These are phyloP conservation scores for Ustilago bromivora DNA, from an alignment of 1,284 basidiomycete genomes.

Conservation along the genomic window DNA sequence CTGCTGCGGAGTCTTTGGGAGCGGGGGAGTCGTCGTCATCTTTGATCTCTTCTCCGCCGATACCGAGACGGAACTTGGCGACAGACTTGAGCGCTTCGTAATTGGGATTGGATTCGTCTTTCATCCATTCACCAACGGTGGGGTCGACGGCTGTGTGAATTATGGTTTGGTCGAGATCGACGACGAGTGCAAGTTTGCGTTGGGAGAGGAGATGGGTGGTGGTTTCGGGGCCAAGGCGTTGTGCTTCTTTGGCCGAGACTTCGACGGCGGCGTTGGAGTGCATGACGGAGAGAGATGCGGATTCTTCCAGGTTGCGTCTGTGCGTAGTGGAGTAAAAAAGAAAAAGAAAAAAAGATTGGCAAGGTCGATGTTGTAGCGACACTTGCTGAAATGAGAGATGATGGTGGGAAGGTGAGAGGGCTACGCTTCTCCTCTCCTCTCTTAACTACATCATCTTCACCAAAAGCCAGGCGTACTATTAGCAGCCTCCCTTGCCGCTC, in stretches of 20 bases:
- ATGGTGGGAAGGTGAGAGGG: no score
- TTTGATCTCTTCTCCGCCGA: constrained; percentile 76
- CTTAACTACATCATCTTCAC: no score
- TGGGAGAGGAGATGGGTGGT: constrained; percentile 81
- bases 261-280: constrained; percentile 64
- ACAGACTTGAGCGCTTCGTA: constrained; percentile 89
- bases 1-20: constrained; percentile 27
- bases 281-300: constrained; percentile 58
- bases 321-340: no score
- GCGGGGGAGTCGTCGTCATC: constrained; percentile 34
- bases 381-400: no score
- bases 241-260: constrained; percentile 76
- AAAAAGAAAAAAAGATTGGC: no score
- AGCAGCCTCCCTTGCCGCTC: no score
- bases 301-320: constrained; percentile 3
- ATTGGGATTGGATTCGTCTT: constrained; percentile 85
- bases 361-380: no score
- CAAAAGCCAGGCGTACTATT: no score
- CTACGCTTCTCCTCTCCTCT: no score
- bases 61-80: constrained; percentile 82
- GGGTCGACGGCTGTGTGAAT: constrained; percentile 99
- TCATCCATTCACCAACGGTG: constrained; percentile 96
- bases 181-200: constrained; percentile 90
- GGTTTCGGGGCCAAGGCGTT: constrained; percentile 85
- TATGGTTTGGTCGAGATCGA: constrained; percentile 98